phyloP scores from a whole-genome alignment of 106 monocot genomes.

The Platanthera zijinensis region DNA sequence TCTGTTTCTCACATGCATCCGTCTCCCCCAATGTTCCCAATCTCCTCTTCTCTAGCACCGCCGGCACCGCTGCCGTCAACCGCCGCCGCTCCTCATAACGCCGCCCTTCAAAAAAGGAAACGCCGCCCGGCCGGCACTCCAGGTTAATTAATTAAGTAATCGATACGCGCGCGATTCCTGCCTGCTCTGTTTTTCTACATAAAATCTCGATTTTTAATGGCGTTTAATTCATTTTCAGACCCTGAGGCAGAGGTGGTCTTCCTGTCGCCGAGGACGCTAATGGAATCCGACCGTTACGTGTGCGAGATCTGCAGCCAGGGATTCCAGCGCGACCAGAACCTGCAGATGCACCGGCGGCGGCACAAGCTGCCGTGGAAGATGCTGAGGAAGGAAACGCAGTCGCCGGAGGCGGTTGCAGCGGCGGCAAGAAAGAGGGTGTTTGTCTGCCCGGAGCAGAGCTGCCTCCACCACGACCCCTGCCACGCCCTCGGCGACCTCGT shows the following conservation, averaged over 20 bases:
- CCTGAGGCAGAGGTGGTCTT: constrained; percentile 93
- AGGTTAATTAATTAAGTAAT: too few relatives aligned
- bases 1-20: background rate
- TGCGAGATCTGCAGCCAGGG: constrained; percentile 98
- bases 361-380: constrained; percentile 98
- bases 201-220: background rate
- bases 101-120: constrained; percentile 24
- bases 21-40: background rate
- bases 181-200: too few relatives aligned
- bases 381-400: constrained; percentile 25
- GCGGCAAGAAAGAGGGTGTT: constrained; percentile 46
- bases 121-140: constrained; percentile 61
- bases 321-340: constrained; percentile 91
- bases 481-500: constrained; percentile 70
- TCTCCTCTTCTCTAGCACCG: background rate
- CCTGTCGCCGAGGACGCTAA: constrained; percentile 71
- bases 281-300: constrained; percentile 91
- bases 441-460: constrained; percentile 58
- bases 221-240: constrained; percentile 23
- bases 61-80: background rate
- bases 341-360: constrained; percentile 90
- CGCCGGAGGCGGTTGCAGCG: constrained; percentile 6
- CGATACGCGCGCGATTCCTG: too few relatives aligned
- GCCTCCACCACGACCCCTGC: constrained; percentile 63
- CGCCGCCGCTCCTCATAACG: too few relatives aligned